A percentile compares a stretch with the other conserved stretches of the same genome.
These are phyloP conservation scores for Cyclostephanos tholiformis DNA, from an alignment of 108 stramenopile genomes.

Conservation along the genomic window DNA sequence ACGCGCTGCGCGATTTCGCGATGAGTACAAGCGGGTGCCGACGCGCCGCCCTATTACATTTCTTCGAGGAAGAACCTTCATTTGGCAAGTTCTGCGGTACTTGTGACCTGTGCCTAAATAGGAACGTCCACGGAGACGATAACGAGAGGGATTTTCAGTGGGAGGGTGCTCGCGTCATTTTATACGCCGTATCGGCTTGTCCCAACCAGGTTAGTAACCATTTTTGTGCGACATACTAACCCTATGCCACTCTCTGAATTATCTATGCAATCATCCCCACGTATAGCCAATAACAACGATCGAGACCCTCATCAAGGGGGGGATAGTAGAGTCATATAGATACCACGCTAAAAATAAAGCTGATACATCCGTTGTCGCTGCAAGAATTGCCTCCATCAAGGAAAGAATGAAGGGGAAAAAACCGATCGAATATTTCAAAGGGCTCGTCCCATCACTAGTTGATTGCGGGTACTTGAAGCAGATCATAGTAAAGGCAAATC, in stretches of 20 bases:
- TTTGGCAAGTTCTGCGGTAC: conserved; percentile 83
- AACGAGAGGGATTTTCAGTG: conserved; percentile 65
- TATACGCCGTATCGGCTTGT: conserved; percentile 48
- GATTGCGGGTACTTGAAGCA: conserved; percentile 48
- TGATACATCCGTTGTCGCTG: conserved; percentile 12
- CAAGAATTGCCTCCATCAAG: conserved; percentile 23
- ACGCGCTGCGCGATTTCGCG: conserved; percentile 61
- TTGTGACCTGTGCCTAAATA: conserved; percentile 67
- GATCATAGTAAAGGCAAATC: conserved; percentile 32
- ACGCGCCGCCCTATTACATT: conserved; percentile 60
- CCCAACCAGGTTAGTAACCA: conserved; percentile 34
- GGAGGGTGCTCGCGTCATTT: conserved; percentile 57
- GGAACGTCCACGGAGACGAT: conserved; percentile 53
- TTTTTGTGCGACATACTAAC: neutral
- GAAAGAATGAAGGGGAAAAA: conserved; percentile 43
- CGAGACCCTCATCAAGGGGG: conserved; percentile 57
- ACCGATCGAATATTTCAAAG: conserved; percentile 53
- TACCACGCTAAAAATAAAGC: conserved; percentile 23
- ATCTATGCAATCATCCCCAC: neutral
- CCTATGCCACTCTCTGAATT: no score
- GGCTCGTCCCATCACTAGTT: conserved; percentile 51
- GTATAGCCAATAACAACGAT: conserved; percentile 46
- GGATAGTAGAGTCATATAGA: conserved; percentile 59
- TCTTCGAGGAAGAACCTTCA: conserved; percentile 71
- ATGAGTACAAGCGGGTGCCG: conserved; percentile 66